phyloP scores from a whole-genome alignment of 805 yeast species.

The Sugiyamaella chiloensis region DNA sequence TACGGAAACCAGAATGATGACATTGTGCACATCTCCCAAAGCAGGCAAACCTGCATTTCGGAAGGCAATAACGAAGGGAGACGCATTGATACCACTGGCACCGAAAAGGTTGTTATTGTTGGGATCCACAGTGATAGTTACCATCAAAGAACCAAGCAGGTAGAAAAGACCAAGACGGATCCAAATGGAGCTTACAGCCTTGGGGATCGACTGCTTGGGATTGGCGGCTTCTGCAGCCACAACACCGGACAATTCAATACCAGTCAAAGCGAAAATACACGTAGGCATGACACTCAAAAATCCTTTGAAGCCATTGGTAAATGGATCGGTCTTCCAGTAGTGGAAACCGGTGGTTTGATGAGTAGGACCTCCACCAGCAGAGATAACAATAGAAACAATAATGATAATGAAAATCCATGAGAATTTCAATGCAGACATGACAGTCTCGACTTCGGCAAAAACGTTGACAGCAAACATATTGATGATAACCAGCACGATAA shows the following conservation, averaged over 20 bases:
- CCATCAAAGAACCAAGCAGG: conserved; percentile 6
- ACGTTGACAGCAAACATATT: conserved; percentile 68
- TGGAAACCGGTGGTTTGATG: conserved; percentile 9
- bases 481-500: conserved; percentile 56
- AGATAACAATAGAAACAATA: conserved; percentile 7
- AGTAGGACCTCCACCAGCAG: conserved; percentile 10
- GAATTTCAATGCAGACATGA: conserved; percentile 10
- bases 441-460: conserved; percentile 70
- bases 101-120: conserved; percentile 39
- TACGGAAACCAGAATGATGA: conserved; percentile 65
- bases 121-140: conserved; percentile 7
- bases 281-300: conserved; percentile 62
- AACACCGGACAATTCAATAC: conserved; percentile 81
- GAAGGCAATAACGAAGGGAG: conserved; percentile 85
- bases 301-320: conserved; percentile 63
- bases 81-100: conserved; percentile 46
- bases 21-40: conserved; percentile 75
- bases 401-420: conserved; percentile 9
- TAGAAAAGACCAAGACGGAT: conserved; percentile 10
- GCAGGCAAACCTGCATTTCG: conserved; percentile 53
- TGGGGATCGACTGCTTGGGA: conserved; percentile 68
- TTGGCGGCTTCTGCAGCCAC: conserved; percentile 74
- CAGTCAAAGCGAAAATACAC: conserved; percentile 76
- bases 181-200: conserved; percentile 53
- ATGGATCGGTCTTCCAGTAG: conserved; percentile 43